These are phyloP conservation scores for Trypanosoma rangeli DNA, from an alignment of 208 protist genomes.

Conservation along the genomic window DNA sequence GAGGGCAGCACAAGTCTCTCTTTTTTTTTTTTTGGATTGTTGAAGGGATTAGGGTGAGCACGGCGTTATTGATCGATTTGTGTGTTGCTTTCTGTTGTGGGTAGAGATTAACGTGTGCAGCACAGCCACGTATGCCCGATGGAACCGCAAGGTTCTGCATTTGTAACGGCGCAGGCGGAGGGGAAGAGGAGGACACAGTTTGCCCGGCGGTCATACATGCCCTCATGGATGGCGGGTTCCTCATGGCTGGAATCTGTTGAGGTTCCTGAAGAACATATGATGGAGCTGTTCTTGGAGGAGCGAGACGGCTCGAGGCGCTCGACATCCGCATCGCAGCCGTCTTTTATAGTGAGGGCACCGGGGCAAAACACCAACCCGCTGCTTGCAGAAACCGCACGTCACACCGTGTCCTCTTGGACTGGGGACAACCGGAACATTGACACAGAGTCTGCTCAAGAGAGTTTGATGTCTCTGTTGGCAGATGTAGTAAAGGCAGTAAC, in stretches of 20 bases:
- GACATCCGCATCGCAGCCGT: background rate
- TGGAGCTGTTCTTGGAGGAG: background rate
- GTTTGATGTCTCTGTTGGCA: conserved; percentile 8
- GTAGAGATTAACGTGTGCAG: background rate
- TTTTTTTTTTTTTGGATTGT: background rate
- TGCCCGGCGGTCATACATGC: conserved; percentile 14
- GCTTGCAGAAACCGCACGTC: conserved; percentile 1
- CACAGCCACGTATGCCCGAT: conserved; percentile 4
- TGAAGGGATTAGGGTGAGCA: background rate
- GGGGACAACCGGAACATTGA: background rate
- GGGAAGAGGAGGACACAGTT: background rate
- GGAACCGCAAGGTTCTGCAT: conserved; percentile 7
- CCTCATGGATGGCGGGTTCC: conserved; percentile 14
- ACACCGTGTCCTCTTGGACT: conserved; percentile 6
- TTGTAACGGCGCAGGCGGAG: background rate
- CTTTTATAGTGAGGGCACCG: background rate
- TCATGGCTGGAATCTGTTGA: conserved; percentile 13
- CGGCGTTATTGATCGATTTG: background rate
- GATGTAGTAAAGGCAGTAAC: conserved; percentile 18
- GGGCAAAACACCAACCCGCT: background rate
- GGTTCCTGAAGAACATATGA: conserved; percentile 13
- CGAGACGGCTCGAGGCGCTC: background rate
- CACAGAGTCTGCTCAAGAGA: background rate
- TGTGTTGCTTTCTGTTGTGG: background rate
- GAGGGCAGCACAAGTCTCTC: no score